Conservation (phyloP, 108 stramenopile genomes). For the Ochromonas danica region DNA sequence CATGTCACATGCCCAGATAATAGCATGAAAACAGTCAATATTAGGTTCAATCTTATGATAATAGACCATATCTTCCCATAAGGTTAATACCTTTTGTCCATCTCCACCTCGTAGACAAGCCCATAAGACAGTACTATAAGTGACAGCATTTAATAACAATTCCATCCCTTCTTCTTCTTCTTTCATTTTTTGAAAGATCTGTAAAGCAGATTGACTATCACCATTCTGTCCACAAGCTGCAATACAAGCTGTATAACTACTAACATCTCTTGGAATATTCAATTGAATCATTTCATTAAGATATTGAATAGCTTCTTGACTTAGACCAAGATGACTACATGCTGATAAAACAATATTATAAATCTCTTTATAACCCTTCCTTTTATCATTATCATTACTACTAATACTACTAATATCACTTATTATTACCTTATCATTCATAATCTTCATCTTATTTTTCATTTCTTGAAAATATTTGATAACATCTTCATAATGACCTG, state of each 20-base stretch:
- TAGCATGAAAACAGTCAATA: not conserved
- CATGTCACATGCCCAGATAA: not conserved
- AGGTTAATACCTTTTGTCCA: too few relatives aligned
- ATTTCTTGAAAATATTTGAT: not conserved
- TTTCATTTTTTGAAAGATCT: not conserved
- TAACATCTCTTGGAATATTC: not conserved
- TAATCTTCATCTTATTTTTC: not conserved
- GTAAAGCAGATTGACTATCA: not conserved
- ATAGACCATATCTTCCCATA: not conserved
- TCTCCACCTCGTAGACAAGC: not conserved
- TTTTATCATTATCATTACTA: too few relatives aligned
- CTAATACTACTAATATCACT: too few relatives aligned
- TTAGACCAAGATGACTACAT: not conserved
- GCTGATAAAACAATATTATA: not conserved
- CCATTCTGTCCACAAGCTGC: not conserved
- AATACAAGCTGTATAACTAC: not conserved
- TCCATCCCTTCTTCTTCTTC: not conserved
- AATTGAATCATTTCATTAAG: not conserved
- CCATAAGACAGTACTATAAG: not conserved
- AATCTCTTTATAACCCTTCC: too few relatives aligned
- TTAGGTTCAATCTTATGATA: not conserved
- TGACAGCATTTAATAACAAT: not conserved
- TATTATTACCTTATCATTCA: too few relatives aligned
- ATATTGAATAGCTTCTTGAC: not conserved
- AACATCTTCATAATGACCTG: not conserved